Conservation (phyloP, 257 asterid species). For the Lantana camara region DNA sequence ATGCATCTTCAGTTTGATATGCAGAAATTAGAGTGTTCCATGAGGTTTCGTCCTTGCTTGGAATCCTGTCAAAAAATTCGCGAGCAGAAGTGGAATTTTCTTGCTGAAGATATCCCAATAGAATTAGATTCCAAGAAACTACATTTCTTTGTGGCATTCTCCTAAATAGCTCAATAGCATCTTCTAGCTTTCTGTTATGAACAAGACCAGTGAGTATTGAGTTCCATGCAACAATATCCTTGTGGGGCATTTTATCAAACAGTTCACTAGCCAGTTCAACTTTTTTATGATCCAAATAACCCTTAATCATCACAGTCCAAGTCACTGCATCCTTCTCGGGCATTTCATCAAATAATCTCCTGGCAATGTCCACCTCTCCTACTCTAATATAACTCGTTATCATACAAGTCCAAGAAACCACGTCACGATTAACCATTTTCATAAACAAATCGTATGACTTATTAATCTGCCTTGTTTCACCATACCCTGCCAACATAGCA, state of each 20-base stretch:
- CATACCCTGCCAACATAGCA: constrained; percentile 62
- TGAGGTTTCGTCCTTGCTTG: constrained; percentile 54
- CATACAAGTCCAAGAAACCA: constrained; percentile 81
- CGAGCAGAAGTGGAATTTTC: constrained; percentile 43
- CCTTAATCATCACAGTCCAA: constrained; percentile 81
- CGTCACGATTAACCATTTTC: constrained; percentile 49
- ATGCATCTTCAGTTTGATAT: constrained; percentile 52
- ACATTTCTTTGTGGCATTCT: constrained; percentile 53
- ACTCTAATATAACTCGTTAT: constrained; percentile 52
- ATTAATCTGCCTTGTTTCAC: constrained; percentile 31
- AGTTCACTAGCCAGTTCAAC: constrained; percentile 51
- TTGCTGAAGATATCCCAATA: constrained; percentile 56
- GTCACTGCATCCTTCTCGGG: constrained; percentile 72
- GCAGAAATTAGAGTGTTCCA: constrained; percentile 66
- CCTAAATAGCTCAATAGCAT: constrained; percentile 51
- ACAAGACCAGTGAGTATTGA: constrained; percentile 61
- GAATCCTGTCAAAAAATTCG: constrained; percentile 54
- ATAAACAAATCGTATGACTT: constrained; percentile 45
- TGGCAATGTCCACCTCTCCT: constrained; percentile 59
- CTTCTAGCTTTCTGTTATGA: constrained; percentile 41
- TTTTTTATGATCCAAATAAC: constrained; percentile 53
- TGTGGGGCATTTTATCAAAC: constrained; percentile 58
- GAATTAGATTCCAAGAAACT: constrained; percentile 69
- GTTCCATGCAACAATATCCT: constrained; percentile 76
- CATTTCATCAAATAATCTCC: constrained; percentile 59